Percentiles rank a stretch among this genome's conserved stretches.
These are phyloP conservation scores for Ceratobasidium sp. DNA, from an alignment of 1,284 basidiomycete species.

Conservation along the genomic window DNA sequence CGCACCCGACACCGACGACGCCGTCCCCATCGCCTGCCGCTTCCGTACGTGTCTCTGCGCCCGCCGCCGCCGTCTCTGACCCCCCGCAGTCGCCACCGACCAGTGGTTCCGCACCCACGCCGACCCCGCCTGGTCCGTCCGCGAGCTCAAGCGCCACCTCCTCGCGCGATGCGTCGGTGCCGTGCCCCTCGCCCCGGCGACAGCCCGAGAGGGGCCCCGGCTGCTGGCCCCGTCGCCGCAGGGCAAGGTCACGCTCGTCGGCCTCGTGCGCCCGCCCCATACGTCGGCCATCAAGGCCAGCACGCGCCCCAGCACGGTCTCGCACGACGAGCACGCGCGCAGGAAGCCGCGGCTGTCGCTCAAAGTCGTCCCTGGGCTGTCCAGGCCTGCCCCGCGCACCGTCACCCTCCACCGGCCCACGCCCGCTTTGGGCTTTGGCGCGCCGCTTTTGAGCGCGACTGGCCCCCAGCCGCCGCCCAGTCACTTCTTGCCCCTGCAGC, in stretches of 20 bases:
- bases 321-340: constrained; percentile 18
- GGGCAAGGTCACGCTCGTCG: constrained; percentile 3
- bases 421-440: constrained; percentile 6
- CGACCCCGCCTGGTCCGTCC: constrained; percentile 21
- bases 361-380: constrained; percentile 30
- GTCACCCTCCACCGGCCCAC: constrained; percentile 25
- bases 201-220: not conserved
- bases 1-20: not conserved
- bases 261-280: not conserved
- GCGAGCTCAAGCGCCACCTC: constrained; percentile 32
- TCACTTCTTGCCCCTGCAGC: constrained; percentile 19
- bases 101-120: constrained; percentile 34
- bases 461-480: constrained; percentile 18
- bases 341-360: constrained; percentile 25
- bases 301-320: constrained; percentile 22
- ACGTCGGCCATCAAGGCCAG: constrained; percentile 13
- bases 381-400: not conserved
- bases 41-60: constrained; percentile 12
- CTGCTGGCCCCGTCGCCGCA: not conserved
- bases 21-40: constrained; percentile 23
- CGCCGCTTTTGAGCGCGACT: not conserved
- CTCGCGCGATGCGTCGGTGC: constrained; percentile 32
- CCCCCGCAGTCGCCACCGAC: constrained; percentile 13
- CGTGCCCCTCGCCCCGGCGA: constrained; percentile 5
- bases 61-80: not conserved